Evolutionary conservation across 257 asterid species (phyloP), one percentile per base, ranked within the genome.

Genomic region (Solanum chilense): DNA sequence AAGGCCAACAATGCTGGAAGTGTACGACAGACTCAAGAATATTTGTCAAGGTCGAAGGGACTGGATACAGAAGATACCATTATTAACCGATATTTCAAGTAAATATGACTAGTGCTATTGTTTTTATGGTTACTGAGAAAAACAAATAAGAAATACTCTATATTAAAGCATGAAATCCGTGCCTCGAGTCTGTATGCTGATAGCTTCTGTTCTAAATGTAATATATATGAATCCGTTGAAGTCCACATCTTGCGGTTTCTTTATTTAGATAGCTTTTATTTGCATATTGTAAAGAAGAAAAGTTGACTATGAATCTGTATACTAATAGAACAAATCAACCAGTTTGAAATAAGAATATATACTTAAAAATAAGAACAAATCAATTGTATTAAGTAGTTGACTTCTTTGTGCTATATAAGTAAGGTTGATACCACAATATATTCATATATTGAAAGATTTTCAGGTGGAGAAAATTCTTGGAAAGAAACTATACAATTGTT

Each of bases 1-100:
- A 49, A 56, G 90, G 37, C 90, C 90, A 78, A 84, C 86, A 9
- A 89, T 89, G 90, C 60, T 82, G 62, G 87, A 90, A 86, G 90
- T 88, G 3, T 58, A 77, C 37, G 87, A 56, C 64, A 82, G 47
- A 18, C 11, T 87, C 75, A 42, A 37, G 7, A 47, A 52, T 27
- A 11, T 80, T 27, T 62, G 76, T 25, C 66, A 77, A 39, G 84
- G 41, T 27, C 64, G 39, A 44, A 77, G 25, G 60, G 84, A 44
- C 39, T 44, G 84, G 25, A 25, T 77, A 15, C 41, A 18, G 9
- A 25, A 7, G 8, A 25, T 45, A 9, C 84, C 84, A 45, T 8
- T 44, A 77, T 25, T 62, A 77, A 25, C 15, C 3, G 39, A 44
- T 5, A 25, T 44, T 25, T 44, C 64, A 44, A 77, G 84, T 25